phyloP scores from a whole-genome alignment of 805 yeast species.

The Blastobotrys terrestris region DNA sequence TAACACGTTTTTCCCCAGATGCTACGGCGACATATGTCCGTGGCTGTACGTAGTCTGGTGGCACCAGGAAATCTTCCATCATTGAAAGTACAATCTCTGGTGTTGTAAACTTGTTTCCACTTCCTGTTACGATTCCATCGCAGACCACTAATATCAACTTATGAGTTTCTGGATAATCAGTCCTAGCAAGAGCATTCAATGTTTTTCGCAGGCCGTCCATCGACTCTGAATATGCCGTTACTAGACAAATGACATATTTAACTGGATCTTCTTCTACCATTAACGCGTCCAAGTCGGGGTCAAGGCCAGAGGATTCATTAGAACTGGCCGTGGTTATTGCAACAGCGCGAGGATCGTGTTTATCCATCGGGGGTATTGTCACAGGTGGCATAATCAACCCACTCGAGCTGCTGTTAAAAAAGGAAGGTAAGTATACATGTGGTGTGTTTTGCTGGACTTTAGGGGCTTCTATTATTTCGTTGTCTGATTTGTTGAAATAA shows the following conservation, averaged over 20 bases:
- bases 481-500: neutral
- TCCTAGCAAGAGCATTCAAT: constrained; percentile 70
- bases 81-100: constrained; percentile 71
- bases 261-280: neutral
- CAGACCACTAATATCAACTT: constrained; percentile 71
- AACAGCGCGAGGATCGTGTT: neutral
- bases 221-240: constrained; percentile 84
- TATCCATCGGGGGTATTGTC: too few relatives aligned
- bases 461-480: too few relatives aligned
- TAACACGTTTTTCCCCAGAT: constrained; percentile 68
- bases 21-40: constrained; percentile 83
- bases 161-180: constrained; percentile 78
- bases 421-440: neutral
- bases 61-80: constrained; percentile 60
- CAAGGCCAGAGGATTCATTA: neutral
- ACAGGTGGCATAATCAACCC: neutral
- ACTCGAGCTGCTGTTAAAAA: neutral
- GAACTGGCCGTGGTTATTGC: neutral
- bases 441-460: neutral
- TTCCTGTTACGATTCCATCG: constrained; percentile 81
- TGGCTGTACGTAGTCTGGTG: constrained; percentile 59
- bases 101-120: constrained; percentile 66
- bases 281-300: neutral
- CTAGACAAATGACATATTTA: constrained; percentile 53
- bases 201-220: constrained; percentile 68